Base-by-base conservation (phyloP, 768 basidiomycete genomes). In the Flagelloscypha sp. region DNA sequence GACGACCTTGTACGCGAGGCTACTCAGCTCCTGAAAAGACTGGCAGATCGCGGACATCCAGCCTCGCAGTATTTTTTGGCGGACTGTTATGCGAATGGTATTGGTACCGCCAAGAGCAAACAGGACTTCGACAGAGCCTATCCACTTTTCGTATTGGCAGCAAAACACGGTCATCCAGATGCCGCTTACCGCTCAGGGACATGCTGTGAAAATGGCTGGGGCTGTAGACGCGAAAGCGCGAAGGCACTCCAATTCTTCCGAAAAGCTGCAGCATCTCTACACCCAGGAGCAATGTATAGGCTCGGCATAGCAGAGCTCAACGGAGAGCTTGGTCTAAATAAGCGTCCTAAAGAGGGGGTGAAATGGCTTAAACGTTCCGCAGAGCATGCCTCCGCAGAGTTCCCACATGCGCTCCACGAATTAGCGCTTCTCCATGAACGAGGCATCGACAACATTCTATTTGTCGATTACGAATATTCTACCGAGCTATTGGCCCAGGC, bases 201-300 rank as follows among this genome's bases (percentile, higher is more conserved):
- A 3, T 99, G 95, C 55, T 95, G 89, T 59, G 95, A 99, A 70
- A 93, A 97, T 49, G 95, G 93, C 19, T 98, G 94, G 95, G 95
- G 95, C 5, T 94, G 90, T 55, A 69, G 94, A 33, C 74, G 90
- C 10, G 95, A 98, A 58, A 81, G 77, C 12, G 79, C 81, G 28
- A 97, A 97, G 52, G 90, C 94, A 0, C 59, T 97, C 23, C 80
- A 84, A 38, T 95, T 92, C 65, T 98, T 83, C 65, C 78, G 85
- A 40, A 98, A 95, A 59, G 89, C 93, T 6, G 88, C 82, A 0
- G 89, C 92, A 0, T 78, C 88, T 1, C 70, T 82, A 9, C 93
- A 98, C 46, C 90, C 92, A 0, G 90, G 89, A 11, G 87, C 95
- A 1, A 86, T 98, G 80, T 97, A 97, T 57, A 84, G 95, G 11